Conservation (phyloP, 1,284 basidiomycete species). For the Ustanciosporium gigantosporum region DNA sequence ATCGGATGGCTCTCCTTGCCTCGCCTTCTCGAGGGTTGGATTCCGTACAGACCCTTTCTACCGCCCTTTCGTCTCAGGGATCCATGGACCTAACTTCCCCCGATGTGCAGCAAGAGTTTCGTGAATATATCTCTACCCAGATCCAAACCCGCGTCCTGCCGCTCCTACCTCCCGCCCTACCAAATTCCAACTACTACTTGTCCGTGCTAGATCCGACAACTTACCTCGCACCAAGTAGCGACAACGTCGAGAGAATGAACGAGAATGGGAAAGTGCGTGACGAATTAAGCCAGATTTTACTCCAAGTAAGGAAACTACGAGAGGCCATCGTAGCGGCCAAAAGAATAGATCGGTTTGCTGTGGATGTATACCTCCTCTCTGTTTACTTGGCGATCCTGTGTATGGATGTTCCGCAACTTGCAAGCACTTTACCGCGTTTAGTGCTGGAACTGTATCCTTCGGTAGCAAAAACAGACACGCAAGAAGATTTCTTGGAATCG, state of each 20-base stretch:
- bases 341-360: conserved; percentile 17
- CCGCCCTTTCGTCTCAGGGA: conserved; percentile 11
- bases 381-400: conserved; percentile 8
- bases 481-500: neutral
- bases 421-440: conserved; percentile 13
- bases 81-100: conserved; percentile 21
- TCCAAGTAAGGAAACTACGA: conserved; percentile 26
- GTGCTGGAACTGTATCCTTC: conserved; percentile 17
- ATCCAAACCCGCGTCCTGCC: conserved; percentile 1
- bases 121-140: conserved; percentile 26
- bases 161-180: neutral
- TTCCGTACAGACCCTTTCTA: conserved; percentile 6
- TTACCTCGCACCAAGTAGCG: conserved; percentile 1
- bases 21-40: conserved; percentile 37
- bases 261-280: conserved; percentile 2
- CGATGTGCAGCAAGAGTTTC: conserved; percentile 12
- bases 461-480: neutral
- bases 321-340: conserved; percentile 26
- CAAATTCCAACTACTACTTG: neutral
- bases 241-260: neutral
- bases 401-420: conserved; percentile 16
- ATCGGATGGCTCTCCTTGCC: conserved; percentile 33
- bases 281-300: conserved; percentile 19
- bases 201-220: neutral
- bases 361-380: conserved; percentile 30